phyloP scores from a whole-genome alignment of 2,329 filamentous ascomycete genomes.

The Aspergillus sergii region DNA sequence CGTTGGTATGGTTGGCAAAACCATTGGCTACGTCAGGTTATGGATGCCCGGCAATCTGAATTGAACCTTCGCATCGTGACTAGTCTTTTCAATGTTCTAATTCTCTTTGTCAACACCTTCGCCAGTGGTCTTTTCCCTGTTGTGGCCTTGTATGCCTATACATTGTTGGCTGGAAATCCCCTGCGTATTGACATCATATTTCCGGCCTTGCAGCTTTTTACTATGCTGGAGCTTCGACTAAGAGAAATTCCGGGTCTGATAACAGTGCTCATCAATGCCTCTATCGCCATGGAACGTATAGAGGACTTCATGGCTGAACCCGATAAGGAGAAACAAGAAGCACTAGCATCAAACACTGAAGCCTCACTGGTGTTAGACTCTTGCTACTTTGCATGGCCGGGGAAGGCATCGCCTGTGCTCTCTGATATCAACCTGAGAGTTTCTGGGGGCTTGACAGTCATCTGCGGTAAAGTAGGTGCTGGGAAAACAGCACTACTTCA shows the following conservation, averaged over 20 bases:
- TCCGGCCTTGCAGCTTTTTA: slow-evolving; percentile 79
- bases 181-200: slow-evolving; percentile 82
- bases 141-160: slow-evolving; percentile 80
- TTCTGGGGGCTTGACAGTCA: slow-evolving; percentile 59
- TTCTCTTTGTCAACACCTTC: slow-evolving; percentile 70
- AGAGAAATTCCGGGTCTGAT: slow-evolving; percentile 75
- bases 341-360: slow-evolving; percentile 35
- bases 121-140: slow-evolving; percentile 77
- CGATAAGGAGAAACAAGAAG: slow-evolving; percentile 70
- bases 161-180: slow-evolving; percentile 66
- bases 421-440: slow-evolving; percentile 58
- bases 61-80: slow-evolving; percentile 66
- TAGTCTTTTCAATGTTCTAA: slow-evolving; percentile 63
- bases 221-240: slow-evolving; percentile 71
- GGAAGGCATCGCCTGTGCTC: slow-evolving; percentile 60
- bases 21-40: slow-evolving; percentile 70
- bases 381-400: slow-evolving; percentile 81
- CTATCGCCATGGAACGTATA: slow-evolving; percentile 79
- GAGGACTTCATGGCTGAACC: slow-evolving; percentile 86
- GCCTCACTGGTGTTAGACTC: slow-evolving; percentile 51
- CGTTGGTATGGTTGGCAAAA: slow-evolving; percentile 83
- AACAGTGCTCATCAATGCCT: slow-evolving; percentile 76
- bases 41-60: slow-evolving; percentile 69
- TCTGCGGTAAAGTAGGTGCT: slow-evolving; percentile 65
- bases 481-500: slow-evolving; percentile 66